A percentile compares a stretch with the other conserved stretches of the same genome.
Evolutionary conservation across 1,284 basidiomycete genomes (phyloP).

Genomic region (Ganoderma leucocontextum): DNA sequence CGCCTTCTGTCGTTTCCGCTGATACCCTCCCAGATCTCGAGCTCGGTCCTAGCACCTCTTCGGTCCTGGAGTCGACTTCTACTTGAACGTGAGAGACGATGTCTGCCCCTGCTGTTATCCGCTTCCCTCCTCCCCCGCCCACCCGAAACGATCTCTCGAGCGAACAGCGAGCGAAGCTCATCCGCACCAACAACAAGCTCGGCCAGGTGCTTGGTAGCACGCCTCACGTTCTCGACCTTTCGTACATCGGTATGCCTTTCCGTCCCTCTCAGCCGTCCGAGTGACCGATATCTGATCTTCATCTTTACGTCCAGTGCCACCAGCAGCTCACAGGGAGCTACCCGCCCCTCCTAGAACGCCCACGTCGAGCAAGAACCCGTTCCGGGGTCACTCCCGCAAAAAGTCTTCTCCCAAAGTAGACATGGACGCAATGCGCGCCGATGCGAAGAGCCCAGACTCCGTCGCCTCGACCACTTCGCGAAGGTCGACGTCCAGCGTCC

Average conservation of each 20-base stretch:
- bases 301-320: not conserved
- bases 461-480: conserved; percentile 33
- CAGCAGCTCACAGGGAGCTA: not conserved
- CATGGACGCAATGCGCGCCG: conserved; percentile 19
- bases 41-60: not conserved
- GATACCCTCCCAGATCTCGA: not conserved
- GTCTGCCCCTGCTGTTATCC: conserved; percentile 40
- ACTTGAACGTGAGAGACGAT: conserved; percentile 22
- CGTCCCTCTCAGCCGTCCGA: not conserved
- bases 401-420: conserved; percentile 32
- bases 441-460: conserved; percentile 29
- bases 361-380: conserved; percentile 23
- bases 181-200: conserved; percentile 68
- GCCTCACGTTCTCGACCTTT: conserved; percentile 62
- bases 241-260: conserved; percentile 22
- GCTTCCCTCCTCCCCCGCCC: conserved; percentile 64
- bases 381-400: conserved; percentile 27
- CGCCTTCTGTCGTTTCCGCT: conserved; percentile 12
- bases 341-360: conserved; percentile 23
- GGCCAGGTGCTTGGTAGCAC: conserved; percentile 66
- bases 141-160: conserved; percentile 65
- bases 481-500: conserved; percentile 27
- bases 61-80: conserved; percentile 13
- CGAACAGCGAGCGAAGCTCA: conserved; percentile 61
- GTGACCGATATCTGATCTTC: not conserved